Base-by-base conservation (phyloP, 2,329 filamentous ascomycete genomes). In the Hortaea werneckii region DNA sequence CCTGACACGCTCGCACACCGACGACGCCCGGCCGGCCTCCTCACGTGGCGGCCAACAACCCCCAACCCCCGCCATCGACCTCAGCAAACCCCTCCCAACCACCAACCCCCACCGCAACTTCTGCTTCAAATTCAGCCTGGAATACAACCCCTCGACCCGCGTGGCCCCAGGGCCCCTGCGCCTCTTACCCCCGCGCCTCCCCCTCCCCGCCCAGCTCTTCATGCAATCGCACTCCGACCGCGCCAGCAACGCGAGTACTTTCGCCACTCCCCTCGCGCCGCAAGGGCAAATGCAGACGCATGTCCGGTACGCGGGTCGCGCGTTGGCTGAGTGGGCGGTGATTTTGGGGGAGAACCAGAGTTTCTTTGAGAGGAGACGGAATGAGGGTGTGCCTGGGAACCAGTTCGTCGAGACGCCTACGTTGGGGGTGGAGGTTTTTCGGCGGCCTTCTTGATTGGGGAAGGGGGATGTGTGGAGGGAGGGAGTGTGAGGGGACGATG, bases 331-430 rank as follows among this genome's bases (percentile, higher is more conserved):
- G 63, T 92, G 86, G 86, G 73, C 75, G 13, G 69, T 85, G 12
- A 77, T 90, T 13, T 79, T 88, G 11, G 77, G 78, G 46, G 86
- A 92, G 62, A 87, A 81, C 68, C 87, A 89, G 65, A 85, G 80
- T 58, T 92, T 90, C 64, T 79, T 87, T 29, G 85, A 90, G 48
- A 74, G 85, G 40, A 76, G 86, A 45, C 80, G 80, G 43, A 79
- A 80, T 40, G 86, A 92, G 60, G 85, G 85, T 39, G 77, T 88
- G 7, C 73, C 77, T 2, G 70, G 71, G 0, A 75, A 87, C 49
- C 72, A 69, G 53, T 78, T 82, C 38, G 79, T 90, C 37, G 85
- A 90, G 63, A 80, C 82, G 37, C 82, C 82, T 2, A 72, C 69
- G 5, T 67, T 85, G 20, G 75, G 77, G 1, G 76, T 84, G 5